Base-by-base conservation (phyloP, 2,329 filamentous ascomycete genomes). In the Apiospora hydei region DNA sequence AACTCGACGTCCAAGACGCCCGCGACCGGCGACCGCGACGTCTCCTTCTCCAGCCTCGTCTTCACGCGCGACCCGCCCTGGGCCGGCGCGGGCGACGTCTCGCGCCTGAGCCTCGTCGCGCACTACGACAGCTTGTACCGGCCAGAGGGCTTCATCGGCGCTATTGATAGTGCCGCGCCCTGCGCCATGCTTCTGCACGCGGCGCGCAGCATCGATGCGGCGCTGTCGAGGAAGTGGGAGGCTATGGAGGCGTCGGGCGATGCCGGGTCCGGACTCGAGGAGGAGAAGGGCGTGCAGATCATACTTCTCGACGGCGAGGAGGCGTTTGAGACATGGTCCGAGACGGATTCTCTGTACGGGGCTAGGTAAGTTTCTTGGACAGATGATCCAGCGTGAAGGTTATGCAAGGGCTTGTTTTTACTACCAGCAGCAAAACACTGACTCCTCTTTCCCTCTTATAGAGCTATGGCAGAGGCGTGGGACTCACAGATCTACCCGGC, bases 111-210 rank as follows among this genome's bases (percentile, higher is more conserved):
- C 18, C 87, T 99, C 71, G 96, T 96, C 8, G 96, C 96, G 53
- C 96, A 99, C 81, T 98, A 98, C 81, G 96, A 99, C 78, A 95
- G 91, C 80, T 93, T 97, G 83, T 87, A 93, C 72, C 86, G 86
- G 38, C 96, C 95, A 0, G 84, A 91, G 73, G 96, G 95, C 0
- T 99, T 99, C 81, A 93, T 99, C 72, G 96, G 96, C 0, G 96
- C 96, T 0, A 97, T 91, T 18, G 96, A 99, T 80, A 98, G 94
- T 77, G 96, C 96, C 1, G 96, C 94, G 24, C 95, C 96, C 13
- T 98, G 96, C 82, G 96, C 96, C 0, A 95, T 98, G 88, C 87
- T 99, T 72, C 88, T 99, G 89, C 94, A 98, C 80, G 90, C 92
- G 16, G 94, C 95, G 74, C 88, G 92, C 75, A 93, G 90, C 74